phyloP scores from a whole-genome alignment of 2,329 filamentous ascomycete genomes.

The Exophiala spinifera region DNA sequence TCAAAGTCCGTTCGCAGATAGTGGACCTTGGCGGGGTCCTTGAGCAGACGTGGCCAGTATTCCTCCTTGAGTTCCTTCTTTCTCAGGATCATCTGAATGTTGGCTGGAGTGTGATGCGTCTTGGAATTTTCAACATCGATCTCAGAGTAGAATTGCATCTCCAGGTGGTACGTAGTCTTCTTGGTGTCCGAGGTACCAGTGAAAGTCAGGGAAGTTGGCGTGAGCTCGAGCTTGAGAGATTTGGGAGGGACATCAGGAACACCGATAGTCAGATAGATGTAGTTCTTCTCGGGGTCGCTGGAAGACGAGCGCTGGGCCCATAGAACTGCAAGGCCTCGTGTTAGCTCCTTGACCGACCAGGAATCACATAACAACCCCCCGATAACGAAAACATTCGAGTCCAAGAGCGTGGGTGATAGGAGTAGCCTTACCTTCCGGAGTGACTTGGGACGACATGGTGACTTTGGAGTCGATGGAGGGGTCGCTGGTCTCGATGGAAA shows the following conservation, averaged over 20 bases:
- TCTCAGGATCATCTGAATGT: slow-evolving; percentile 83
- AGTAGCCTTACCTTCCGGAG: slow-evolving; percentile 46
- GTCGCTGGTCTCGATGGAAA: slow-evolving; percentile 9
- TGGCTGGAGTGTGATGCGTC: slow-evolving; percentile 82
- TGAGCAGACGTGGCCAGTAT: slow-evolving; percentile 93
- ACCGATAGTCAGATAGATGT: slow-evolving; percentile 87
- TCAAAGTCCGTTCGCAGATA: slow-evolving; percentile 99
- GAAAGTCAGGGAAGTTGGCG: slow-evolving; percentile 74
- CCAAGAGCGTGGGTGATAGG: slow-evolving; percentile 15
- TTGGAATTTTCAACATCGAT: slow-evolving; percentile 83
- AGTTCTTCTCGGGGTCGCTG: slow-evolving; percentile 80
- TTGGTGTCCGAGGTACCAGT: slow-evolving; percentile 77
- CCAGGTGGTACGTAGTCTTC: slow-evolving; percentile 81
- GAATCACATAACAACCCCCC: not conserved
- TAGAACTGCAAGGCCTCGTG: slow-evolving; percentile 62
- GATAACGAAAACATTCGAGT: slow-evolving; percentile 24
- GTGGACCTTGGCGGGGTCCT: slow-evolving; percentile 84
- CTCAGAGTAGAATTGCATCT: slow-evolving; percentile 84
- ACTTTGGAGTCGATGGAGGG: slow-evolving; percentile 4
- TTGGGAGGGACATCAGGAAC: slow-evolving; percentile 77
- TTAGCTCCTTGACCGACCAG: slow-evolving; percentile 1
- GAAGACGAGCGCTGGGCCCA: slow-evolving; percentile 95
- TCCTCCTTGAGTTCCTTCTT: slow-evolving; percentile 96
- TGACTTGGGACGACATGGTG: slow-evolving; percentile 38
- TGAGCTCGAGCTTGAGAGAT: slow-evolving; percentile 78